Evolutionary conservation across 2,329 filamentous ascomycete genomes (phyloP).

Genomic region (Pochonia chlamydosporia): DNA sequence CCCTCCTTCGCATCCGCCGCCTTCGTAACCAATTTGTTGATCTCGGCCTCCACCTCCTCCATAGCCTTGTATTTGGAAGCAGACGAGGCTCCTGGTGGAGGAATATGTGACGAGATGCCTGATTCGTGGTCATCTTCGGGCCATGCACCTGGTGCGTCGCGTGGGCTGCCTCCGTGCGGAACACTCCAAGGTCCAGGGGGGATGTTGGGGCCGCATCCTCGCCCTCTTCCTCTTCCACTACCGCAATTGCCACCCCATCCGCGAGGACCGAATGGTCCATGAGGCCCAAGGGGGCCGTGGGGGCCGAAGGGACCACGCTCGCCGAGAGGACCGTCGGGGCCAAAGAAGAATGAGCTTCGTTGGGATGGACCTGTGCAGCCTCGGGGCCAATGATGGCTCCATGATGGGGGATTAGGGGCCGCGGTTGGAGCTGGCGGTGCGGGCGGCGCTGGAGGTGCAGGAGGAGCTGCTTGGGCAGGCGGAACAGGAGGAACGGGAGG

Average conservation of each 20-base stretch:
- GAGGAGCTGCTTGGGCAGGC: constrained; percentile 4
- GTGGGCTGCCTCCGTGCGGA: neutral
- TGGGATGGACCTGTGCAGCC: neutral
- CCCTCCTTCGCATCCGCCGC: constrained; percentile 16
- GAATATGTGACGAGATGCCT: neutral
- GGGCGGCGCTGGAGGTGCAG: constrained; percentile 1
- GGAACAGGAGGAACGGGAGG: neutral
- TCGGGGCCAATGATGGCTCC: neutral
- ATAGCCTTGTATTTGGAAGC: constrained; percentile 30
- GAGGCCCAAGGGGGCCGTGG: neutral
- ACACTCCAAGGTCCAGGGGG: constrained; percentile 9
- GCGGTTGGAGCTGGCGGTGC: constrained; percentile 6
- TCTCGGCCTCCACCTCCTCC: constrained; percentile 26
- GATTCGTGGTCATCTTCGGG: constrained; percentile 20
- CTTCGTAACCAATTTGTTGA: constrained; percentile 24
- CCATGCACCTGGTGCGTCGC: constrained; percentile 26
- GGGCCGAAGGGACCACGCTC: neutral
- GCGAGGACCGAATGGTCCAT: constrained; percentile 7
- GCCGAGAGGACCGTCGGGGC: neutral
- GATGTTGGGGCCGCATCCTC: constrained; percentile 2
- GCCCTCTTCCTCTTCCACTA: constrained; percentile 11
- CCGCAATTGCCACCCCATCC: constrained; percentile 9
- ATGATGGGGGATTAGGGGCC: neutral
- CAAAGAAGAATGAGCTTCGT: neutral
- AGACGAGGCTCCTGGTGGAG: constrained; percentile 19